Percentiles rank a stretch among this genome's conserved stretches.
These are phyloP conservation scores for Durotheca rogersii DNA, from an alignment of 495 filamentous ascomycete species.

Conservation along the genomic window DNA sequence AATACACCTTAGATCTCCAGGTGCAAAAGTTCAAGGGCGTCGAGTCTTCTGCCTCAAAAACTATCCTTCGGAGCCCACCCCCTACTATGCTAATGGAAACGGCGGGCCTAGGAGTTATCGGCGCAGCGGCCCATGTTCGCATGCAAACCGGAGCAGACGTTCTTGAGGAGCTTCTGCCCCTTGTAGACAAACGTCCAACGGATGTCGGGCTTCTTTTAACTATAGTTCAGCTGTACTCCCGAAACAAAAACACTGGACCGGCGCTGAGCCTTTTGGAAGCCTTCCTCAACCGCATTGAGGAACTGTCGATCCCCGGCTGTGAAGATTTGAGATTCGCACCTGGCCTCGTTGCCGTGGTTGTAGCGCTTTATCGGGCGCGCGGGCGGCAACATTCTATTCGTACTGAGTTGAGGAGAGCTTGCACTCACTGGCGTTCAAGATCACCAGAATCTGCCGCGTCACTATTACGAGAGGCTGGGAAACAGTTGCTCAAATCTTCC, in stretches of 20 bases:
- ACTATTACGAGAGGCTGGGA: conserved; percentile 76
- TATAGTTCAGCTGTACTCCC: conserved; percentile 79
- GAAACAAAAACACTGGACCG: conserved; percentile 68
- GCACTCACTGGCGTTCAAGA: conserved; percentile 70
- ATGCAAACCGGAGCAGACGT: conserved; percentile 64
- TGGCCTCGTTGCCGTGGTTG: conserved; percentile 78
- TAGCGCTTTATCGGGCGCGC: conserved; percentile 77
- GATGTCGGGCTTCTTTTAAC: conserved; percentile 85
- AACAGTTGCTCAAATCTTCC: conserved; percentile 73
- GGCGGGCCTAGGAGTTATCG: conserved; percentile 70
- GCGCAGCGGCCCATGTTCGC: conserved; percentile 73
- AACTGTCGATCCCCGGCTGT: conserved; percentile 56
- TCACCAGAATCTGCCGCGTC: conserved; percentile 46
- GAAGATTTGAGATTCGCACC: conserved; percentile 77
- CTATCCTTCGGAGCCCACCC: conserved; percentile 51
- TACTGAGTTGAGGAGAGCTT: conserved; percentile 73
- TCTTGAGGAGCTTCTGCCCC: conserved; percentile 68
- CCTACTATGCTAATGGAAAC: conserved; percentile 56
- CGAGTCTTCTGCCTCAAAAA: conserved; percentile 61
- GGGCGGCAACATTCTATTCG: conserved; percentile 74
- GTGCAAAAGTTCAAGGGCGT: conserved; percentile 76
- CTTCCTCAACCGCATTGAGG: conserved; percentile 71
- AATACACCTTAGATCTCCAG: conserved; percentile 70
- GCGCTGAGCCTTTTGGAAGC: conserved; percentile 75
- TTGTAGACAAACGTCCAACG: conserved; percentile 74